Base-by-base conservation (phyloP, 805 yeast genomes). In the Yamadazyma takamatsuzukensis region DNA sequence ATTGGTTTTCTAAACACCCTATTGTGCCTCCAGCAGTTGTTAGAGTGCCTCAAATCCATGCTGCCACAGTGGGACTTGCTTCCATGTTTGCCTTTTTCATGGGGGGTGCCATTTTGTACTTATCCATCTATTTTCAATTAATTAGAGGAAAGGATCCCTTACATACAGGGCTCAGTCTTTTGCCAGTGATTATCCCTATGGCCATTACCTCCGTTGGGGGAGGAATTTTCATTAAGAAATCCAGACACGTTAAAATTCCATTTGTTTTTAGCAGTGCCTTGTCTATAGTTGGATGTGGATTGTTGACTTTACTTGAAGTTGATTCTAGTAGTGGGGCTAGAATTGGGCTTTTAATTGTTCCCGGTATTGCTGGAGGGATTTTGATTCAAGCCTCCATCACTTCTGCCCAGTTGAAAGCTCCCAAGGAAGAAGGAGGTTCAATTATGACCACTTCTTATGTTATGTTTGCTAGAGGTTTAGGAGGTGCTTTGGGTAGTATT, bases 291-390 rank as follows among this genome's bases (percentile, higher is more conserved):
- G 78, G 78, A 5, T 41, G 54, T 22, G 81, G 80, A 2, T 29
- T 71, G 8, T 32, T 73, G 5, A 32, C 59, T 1, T 49, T 76
- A n/a, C 58, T 76, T 18, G 49, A 52, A 1, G 58, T 54, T 8
- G 55, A 69, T 25, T 58, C 77, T 2, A 37, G 57, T 4, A 37
- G 43, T 2, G 47, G 67, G 1, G 32, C 48, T 16, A 59, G 67
- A 36, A 64, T 75, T 32, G 75, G 78, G 0, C 54, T 61, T 21
- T 63, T 71, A 34, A 67, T 74, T 17, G 43, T 71, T 5, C 47
- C 58, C 6, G 83, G 83, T 16, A 53, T 67, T 4, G 61, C 72
- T 0, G 49, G 65, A 26, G 83, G 83, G 2, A 19, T 70, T 11
- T 57, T 53, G 33, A 54, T 73, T 48, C 80, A 75, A 47, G 55